phyloP scores from a whole-genome alignment of 805 yeast species.

The Tetrapisispora namnaoensis region DNA sequence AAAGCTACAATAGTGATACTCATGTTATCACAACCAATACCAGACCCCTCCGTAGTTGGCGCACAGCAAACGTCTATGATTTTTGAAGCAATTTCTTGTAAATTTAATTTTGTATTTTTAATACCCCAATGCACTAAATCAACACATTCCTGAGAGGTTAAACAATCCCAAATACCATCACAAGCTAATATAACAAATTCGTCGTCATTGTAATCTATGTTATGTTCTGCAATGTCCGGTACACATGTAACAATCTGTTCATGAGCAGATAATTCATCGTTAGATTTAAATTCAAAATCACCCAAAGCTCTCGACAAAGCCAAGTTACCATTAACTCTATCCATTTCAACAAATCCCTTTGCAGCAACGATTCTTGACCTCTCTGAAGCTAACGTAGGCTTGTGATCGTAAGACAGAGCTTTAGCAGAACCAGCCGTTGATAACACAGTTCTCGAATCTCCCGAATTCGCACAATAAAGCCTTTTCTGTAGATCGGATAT shows the following conservation, averaged over 20 bases:
- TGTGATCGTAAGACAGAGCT: constrained; percentile 77
- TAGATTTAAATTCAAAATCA: constrained; percentile 70
- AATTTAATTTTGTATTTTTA: constrained; percentile 48
- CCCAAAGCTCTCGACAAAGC: constrained; percentile 88
- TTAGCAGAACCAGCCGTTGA: constrained; percentile 79
- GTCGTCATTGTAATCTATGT: constrained; percentile 53
- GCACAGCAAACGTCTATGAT: constrained; percentile 94
- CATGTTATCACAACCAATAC: constrained; percentile 98
- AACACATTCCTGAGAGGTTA: constrained; percentile 85
- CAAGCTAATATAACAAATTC: constrained; percentile 92
- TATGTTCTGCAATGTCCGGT: constrained; percentile 84
- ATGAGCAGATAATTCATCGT: constrained; percentile 77
- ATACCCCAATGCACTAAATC: constrained; percentile 90
- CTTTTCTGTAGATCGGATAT: constrained; percentile 42
- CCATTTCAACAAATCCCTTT: constrained; percentile 97
- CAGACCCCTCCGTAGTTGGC: constrained; percentile 85
- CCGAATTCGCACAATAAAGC: constrained; percentile 81
- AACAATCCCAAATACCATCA: constrained; percentile 99
- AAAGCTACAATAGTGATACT: constrained; percentile 84
- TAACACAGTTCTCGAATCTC: constrained; percentile 90
- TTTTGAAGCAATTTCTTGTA: constrained; percentile 72
- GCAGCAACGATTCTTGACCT: constrained; percentile 86
- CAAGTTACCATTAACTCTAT: constrained; percentile 93
- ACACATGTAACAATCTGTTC: constrained; percentile 93
- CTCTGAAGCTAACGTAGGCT: constrained; percentile 92